These are phyloP conservation scores for Hypomyces rosellus DNA, from an alignment of 2,329 filamentous ascomycete species.

Conservation along the genomic window DNA sequence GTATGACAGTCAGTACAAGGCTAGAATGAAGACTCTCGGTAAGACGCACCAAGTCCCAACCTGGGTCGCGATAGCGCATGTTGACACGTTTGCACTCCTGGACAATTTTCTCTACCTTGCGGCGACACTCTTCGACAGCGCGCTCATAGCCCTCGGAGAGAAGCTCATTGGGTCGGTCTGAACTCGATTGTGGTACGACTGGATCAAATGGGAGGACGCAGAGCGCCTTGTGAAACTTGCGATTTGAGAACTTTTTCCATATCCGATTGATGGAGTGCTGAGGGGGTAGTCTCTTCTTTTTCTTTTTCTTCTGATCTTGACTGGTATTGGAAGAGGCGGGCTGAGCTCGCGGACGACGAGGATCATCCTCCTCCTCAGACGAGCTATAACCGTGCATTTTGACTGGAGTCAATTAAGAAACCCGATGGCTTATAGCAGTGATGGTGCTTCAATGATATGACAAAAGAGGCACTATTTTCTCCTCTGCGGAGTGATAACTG, in stretches of 20 bases:
- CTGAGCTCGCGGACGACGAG: slow-evolving; percentile 29
- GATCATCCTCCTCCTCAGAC: slow-evolving; percentile 44
- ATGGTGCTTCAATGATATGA: no score
- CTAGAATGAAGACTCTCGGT: neutral
- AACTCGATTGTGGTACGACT: slow-evolving; percentile 43
- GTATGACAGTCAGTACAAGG: slow-evolving; percentile 12
- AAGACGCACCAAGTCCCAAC: slow-evolving; percentile 48
- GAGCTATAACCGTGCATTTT: slow-evolving; percentile 43
- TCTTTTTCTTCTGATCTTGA: slow-evolving; percentile 46
- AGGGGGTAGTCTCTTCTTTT: slow-evolving; percentile 52
- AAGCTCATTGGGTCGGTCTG: slow-evolving; percentile 52
- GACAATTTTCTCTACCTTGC: slow-evolving; percentile 56
- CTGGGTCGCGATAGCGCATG: slow-evolving; percentile 68
- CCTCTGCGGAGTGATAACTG: no score
- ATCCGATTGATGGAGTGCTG: slow-evolving; percentile 62
- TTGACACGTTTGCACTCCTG: slow-evolving; percentile 67
- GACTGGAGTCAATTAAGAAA: no score
- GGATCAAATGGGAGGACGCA: slow-evolving; percentile 60
- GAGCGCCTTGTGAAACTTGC: slow-evolving; percentile 58
- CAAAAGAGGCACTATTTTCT: no score
- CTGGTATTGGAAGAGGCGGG: slow-evolving; percentile 27
- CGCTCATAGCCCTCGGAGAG: slow-evolving; percentile 56
- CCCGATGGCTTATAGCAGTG: no score
- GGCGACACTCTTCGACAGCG: slow-evolving; percentile 56
- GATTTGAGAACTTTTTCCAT: slow-evolving; percentile 55